Percentiles rank a stretch among this genome's conserved stretches.
These are phyloP conservation scores for Aspergillus eucalypticola DNA, from an alignment of 2,329 filamentous ascomycete species.

Conservation along the genomic window DNA sequence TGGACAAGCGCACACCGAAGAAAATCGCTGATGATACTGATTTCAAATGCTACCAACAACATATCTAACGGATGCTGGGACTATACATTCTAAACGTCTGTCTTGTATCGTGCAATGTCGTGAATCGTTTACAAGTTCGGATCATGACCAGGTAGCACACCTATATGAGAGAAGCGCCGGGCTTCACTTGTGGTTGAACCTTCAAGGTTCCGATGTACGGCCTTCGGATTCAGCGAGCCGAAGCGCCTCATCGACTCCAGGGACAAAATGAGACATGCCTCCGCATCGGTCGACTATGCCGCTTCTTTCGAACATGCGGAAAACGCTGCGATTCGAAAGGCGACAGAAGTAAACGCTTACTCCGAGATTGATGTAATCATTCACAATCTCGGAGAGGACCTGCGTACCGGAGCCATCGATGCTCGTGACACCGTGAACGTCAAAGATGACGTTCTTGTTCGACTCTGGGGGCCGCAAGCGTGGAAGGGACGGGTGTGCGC, in stretches of 20 bases:
- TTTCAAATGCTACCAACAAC: not conserved
- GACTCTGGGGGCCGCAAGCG: conserved; percentile 73
- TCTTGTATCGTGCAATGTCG: not conserved
- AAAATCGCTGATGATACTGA: not conserved
- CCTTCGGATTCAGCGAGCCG: conserved; percentile 74
- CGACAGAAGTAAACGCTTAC: conserved; percentile 62
- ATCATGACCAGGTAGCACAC: not conserved
- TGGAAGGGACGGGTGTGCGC: conserved; percentile 84
- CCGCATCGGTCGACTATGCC: conserved; percentile 85
- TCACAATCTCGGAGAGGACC: conserved; percentile 86
- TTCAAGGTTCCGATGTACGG: conserved; percentile 39
- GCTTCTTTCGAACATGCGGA: conserved; percentile 70
- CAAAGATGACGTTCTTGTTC: conserved; percentile 92
- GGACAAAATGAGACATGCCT: conserved; percentile 74
- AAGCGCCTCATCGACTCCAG: conserved; percentile 80
- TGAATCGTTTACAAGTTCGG: not conserved
- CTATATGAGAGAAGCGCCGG: not conserved
- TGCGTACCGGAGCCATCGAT: conserved; percentile 93
- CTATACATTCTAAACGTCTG: conserved; percentile 2
- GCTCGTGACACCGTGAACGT: conserved; percentile 94
- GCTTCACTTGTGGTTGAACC: not conserved
- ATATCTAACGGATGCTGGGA: not conserved
- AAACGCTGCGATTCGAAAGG: conserved; percentile 60
- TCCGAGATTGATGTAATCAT: conserved; percentile 72
- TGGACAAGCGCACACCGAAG: not conserved